These are phyloP conservation scores for Eucalyptus polybractea DNA, from an alignment of 345 rosid genomes.

Conservation along the genomic window DNA sequence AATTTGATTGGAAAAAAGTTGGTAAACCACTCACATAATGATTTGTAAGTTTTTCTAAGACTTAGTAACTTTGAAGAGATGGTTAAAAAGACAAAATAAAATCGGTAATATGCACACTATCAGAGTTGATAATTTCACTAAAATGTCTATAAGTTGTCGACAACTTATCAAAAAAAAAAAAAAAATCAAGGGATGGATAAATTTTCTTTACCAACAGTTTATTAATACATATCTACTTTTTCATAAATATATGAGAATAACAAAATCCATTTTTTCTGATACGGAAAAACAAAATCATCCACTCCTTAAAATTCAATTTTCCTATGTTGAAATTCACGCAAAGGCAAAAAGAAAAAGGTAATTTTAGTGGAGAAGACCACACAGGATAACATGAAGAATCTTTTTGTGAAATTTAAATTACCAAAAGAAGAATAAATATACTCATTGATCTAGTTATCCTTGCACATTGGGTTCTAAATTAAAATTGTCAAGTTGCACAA, in stretches of 20 bases:
- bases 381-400: not conserved
- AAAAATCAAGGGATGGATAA: not conserved
- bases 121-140: not conserved
- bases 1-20: not conserved
- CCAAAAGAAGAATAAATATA: not conserved
- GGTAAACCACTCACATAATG: not conserved
- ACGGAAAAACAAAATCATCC: not conserved
- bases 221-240: not conserved
- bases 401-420: not conserved
- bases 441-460: not conserved
- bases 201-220: not conserved
- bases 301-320: not conserved
- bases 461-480: not conserved
- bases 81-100: not conserved
- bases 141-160: not conserved
- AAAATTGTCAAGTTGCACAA: not conserved
- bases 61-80: not conserved
- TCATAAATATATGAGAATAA: not conserved
- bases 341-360: not conserved
- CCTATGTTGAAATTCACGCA: not conserved
- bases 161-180: not conserved
- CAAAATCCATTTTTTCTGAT: not conserved
- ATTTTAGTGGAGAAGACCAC: not conserved
- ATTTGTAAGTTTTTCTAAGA: not conserved
- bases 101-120: not conserved